Evolutionary conservation across 345 rosid genomes (phyloP).

Genomic region (Eucalyptus pauciflora): DNA sequence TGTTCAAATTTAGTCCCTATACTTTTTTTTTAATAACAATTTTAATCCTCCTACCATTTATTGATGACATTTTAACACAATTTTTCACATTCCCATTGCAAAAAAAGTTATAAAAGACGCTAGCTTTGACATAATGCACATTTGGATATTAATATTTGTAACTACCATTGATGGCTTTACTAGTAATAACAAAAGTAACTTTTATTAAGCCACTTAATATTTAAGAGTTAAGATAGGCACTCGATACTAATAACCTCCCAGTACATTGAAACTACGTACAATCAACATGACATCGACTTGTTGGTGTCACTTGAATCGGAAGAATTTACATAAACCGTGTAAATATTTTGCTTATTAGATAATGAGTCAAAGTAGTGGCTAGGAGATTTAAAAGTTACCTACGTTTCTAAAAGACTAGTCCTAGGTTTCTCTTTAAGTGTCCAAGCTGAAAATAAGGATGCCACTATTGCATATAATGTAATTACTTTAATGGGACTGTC

Average conservation of each 20-base stretch:
- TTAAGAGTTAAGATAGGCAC: background rate
- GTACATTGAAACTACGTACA: background rate
- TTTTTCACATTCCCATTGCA: background rate
- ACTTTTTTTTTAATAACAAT: background rate
- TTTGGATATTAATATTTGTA: background rate
- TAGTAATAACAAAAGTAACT: background rate
- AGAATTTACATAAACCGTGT: background rate
- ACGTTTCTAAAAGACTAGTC: background rate
- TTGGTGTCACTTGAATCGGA: background rate
- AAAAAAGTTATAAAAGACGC: background rate
- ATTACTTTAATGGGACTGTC: background rate
- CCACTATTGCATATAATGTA: background rate
- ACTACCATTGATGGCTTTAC: background rate
- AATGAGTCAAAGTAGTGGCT: background rate
- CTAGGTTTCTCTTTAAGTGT: background rate
- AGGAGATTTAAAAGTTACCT: background rate
- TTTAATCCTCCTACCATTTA: background rate
- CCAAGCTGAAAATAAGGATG: background rate
- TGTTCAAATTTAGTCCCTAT: background rate
- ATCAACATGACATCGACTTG: background rate
- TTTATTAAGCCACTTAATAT: background rate
- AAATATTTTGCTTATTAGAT: background rate
- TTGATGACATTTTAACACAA: background rate
- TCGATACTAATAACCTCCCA: background rate
- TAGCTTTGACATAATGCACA: background rate